phyloP scores from a whole-genome alignment of 305 asterid genomes.

The Fraxinus sp. region DNA sequence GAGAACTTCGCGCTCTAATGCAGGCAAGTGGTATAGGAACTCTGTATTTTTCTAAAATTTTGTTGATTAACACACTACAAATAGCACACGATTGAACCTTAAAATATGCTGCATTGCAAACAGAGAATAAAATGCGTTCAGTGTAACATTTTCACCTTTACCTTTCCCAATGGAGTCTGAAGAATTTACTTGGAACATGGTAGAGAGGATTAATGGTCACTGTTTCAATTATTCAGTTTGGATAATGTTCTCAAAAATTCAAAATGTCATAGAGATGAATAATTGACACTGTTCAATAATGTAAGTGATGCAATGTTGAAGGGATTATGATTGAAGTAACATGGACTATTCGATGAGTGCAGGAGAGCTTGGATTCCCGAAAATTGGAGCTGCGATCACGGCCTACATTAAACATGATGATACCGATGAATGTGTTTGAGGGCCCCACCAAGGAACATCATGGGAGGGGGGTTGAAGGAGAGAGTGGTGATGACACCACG shows the following conservation, averaged over 20 bases:
- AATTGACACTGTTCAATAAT: neutral
- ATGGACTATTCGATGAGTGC: conserved; percentile 29
- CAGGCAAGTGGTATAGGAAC: conserved; percentile 55
- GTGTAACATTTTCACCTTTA: neutral
- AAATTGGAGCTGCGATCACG: conserved; percentile 86
- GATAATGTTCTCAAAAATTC: neutral
- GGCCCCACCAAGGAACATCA: conserved; percentile 76
- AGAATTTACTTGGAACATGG: neutral
- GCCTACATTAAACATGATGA: conserved; percentile 85
- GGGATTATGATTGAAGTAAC: neutral
- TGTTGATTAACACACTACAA: neutral
- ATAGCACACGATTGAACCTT: neutral
- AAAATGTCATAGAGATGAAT: neutral
- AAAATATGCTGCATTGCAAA: conserved; percentile 8
- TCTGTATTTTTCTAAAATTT: neutral
- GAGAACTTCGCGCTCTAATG: conserved; percentile 89
- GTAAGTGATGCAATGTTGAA: neutral
- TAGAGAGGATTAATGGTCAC: neutral
- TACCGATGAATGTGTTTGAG: conserved; percentile 90
- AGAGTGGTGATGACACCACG: conserved; percentile 81
- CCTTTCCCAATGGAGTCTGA: neutral
- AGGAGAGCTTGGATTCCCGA: conserved; percentile 99
- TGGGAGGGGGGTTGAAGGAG: conserved; percentile 70
- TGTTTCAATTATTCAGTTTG: neutral
- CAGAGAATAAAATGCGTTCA: neutral